These are phyloP conservation scores for Trichoderma orchidacearum DNA, from an alignment of 495 filamentous ascomycete genomes.

Conservation along the genomic window DNA sequence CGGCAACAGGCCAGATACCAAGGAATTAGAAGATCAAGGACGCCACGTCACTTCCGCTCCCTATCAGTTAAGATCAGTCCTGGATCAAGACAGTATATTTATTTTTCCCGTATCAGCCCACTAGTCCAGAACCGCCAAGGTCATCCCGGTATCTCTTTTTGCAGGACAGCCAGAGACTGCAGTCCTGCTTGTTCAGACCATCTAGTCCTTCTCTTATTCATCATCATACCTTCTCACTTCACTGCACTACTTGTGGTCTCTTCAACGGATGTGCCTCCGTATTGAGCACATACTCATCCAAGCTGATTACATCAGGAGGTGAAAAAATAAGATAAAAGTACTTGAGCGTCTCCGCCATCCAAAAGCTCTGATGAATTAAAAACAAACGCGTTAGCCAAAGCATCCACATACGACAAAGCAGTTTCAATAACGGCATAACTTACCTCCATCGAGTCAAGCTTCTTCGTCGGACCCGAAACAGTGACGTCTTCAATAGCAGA, in stretches of 20 bases:
- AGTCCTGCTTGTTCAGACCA: neutral
- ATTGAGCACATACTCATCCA: conserved; percentile 74
- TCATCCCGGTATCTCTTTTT: too few relatives aligned
- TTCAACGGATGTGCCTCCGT: conserved; percentile 74
- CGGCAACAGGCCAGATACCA: too few relatives aligned
- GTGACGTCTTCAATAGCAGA: conserved; percentile 32
- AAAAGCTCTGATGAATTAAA: conserved; percentile 27
- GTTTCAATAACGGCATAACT: too few relatives aligned
- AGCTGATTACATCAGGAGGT: conserved; percentile 52
- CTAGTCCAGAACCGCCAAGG: too few relatives aligned
- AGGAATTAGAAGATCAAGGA: too few relatives aligned
- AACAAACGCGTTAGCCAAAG: neutral
- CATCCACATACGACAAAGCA: too few relatives aligned
- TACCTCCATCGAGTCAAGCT: conserved; percentile 35
- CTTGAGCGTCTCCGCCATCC: conserved; percentile 37
- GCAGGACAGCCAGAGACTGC: too few relatives aligned
- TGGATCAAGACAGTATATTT: neutral
- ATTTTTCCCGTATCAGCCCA: too few relatives aligned
- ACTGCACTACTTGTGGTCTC: conserved; percentile 9
- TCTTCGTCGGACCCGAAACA: conserved; percentile 10
- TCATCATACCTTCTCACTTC: neutral
- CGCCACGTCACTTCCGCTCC: too few relatives aligned
- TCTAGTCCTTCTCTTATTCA: neutral
- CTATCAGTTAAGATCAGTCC: too few relatives aligned
- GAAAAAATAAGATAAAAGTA: conserved; percentile 72